Base-by-base conservation (phyloP, 441 rosid genomes). In the Kokia cookei region DNA sequence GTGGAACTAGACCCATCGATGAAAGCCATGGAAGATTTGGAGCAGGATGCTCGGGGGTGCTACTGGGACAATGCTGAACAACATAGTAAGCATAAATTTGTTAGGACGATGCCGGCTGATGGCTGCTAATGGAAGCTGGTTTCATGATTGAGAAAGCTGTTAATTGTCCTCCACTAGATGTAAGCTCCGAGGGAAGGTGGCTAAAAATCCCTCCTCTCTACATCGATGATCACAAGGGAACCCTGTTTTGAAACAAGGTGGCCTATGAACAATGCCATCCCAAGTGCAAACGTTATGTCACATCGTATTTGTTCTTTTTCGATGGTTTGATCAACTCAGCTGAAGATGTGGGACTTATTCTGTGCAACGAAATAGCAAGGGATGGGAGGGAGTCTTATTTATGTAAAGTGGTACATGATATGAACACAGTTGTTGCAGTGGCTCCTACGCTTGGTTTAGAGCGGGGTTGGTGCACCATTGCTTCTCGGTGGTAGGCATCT, bases 191-290 rank as follows among this genome's bases (percentile, higher is more conserved):
- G 19, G 55, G 37, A 13, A 55, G 47, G 64, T 59, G 48, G 15
- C 43, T 55, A n/a, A 15, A 40, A 40, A 74, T 74, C 43, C 77
- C 77, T 74, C 77, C 77, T 37, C 64, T 74, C 0, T 64, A n/a
- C 55, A 74, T 65, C 3, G 64, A 65, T 40, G 76, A 74, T 54
- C 57, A 65, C 64, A 73, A 42, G 27, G 64, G 64, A 5, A 53
- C 63, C 27, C 40, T 54, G 10, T 53, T 74, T 7, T 71, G 71
- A 0, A 73, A 74, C 71, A 42, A 65, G 76, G 71, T 74, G 15
- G 76, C 71, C 3, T 74, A 61, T n/a, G 76, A 74, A 27, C 72
- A 74, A 65, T 65, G 76, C 43, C 71, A 64, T 42, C 45, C 7
- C 1, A 5, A 26, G 1, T 53, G 71, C 71, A 54, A 15, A 55